Conservation (phyloP, 441 rosid species). For the Capsella rubella region DNA sequence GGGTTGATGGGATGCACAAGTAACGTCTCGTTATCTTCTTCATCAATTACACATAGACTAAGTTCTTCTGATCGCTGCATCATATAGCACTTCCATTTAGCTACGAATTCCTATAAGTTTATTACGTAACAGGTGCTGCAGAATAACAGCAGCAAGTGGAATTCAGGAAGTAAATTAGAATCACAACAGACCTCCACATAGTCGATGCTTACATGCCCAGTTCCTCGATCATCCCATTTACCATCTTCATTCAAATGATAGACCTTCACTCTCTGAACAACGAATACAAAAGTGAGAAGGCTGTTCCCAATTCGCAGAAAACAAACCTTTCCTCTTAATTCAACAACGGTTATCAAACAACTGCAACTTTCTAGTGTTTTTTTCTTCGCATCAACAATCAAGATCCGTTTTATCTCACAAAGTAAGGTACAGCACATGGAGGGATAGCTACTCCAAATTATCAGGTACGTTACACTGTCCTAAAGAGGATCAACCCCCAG, state of each 20-base stretch:
- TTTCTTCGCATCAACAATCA: background rate
- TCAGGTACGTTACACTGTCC: background rate
- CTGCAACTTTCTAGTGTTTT: background rate
- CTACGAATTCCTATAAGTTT: slow-evolving; percentile 13
- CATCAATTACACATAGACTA: slow-evolving; percentile 86
- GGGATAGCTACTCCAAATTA: slow-evolving; percentile 1
- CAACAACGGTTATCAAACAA: slow-evolving; percentile 17
- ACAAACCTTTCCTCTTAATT: slow-evolving; percentile 9
- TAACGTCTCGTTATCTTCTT: slow-evolving; percentile 90
- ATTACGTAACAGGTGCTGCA: slow-evolving; percentile 22
- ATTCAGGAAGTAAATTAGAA: slow-evolving; percentile 26
- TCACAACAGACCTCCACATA: slow-evolving; percentile 78
- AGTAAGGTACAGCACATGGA: slow-evolving; percentile 4
- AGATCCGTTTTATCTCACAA: slow-evolving; percentile 5
- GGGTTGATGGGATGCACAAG: slow-evolving; percentile 89
- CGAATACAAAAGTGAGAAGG: slow-evolving; percentile 22
- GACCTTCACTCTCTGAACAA: slow-evolving; percentile 90
- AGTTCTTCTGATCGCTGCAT: slow-evolving; percentile 91
- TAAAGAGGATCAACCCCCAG: background rate
- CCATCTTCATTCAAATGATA: slow-evolving; percentile 93
- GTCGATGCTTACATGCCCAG: slow-evolving; percentile 93
- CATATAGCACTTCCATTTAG: slow-evolving; percentile 36
- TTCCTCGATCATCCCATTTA: slow-evolving; percentile 99
- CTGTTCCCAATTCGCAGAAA: slow-evolving; percentile 18
- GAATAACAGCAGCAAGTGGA: slow-evolving; percentile 29